Evolutionary conservation across 2,329 filamentous ascomycete genomes (phyloP), one percentile per base, ranked within the genome.

Genomic region (Botrytis fabae): DNA sequence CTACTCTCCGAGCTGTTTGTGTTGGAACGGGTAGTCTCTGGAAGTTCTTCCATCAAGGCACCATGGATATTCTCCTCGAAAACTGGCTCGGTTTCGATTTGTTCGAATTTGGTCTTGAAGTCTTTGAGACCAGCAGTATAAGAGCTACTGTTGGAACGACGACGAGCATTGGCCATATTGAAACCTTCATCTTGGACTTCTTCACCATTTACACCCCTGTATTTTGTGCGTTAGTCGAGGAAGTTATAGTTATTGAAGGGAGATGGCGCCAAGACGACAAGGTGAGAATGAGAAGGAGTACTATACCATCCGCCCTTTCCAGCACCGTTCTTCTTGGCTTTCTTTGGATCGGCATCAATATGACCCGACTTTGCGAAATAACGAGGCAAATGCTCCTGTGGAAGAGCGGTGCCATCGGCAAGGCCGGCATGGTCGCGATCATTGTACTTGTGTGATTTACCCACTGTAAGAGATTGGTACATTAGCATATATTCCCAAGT

Each of bases 31-130:
- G 73, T 75, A 73, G 78, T 75, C 63, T 74, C 69, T 20, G 75
- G 73, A 66, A 79, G 74, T 60, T 77, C 77, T 61, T 78, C 74
- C 22, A 72, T 59, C 65, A 68, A 68, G 46, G 91, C 87, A 44
- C 93, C 94, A 80, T 97, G 93, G 74, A 96, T 75, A 71, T 89
- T 88, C 83, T 98, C 95, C 82, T 98, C 94, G 78, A 97, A 97
- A 80, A 97, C 93, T 59, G 94, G 95, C 80, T 98, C 95, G 28
- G 89, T 87, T 79, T 98, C 96, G 81, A 94, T 88, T 78, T 93
- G 86, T 84, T 99, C 96, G 82, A 98, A 98, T 85, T 99, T 99
- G 84, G 95, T 97, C 88, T 96, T 97, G 85, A 97, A 93, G 82
- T 95, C 90, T 74, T 89, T 87, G 78, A 93, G 85, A 79, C 90